Percentiles rank a stretch among this genome's conserved stretches.
These are phyloP conservation scores for Coemansia sp. DNA, from an alignment of 192 early-diverging fungal genomes.

Conservation along the genomic window DNA sequence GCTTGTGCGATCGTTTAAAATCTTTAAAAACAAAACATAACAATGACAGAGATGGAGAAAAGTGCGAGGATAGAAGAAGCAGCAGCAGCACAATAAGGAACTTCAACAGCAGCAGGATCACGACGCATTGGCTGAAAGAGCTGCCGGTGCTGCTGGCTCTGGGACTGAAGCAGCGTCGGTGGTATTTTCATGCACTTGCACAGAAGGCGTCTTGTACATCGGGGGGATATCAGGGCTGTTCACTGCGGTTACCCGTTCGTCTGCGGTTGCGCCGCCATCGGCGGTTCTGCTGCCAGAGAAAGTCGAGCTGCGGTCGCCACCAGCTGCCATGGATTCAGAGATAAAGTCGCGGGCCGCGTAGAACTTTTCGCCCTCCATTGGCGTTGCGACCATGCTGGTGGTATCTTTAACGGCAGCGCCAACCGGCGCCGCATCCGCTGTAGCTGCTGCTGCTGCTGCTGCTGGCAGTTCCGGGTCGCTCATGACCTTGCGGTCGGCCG, in stretches of 20 bases:
- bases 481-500: background rate
- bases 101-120: background rate
- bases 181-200: background rate
- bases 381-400: background rate
- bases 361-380: slow-evolving; percentile 11
- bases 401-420: background rate
- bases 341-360: slow-evolving; percentile 14
- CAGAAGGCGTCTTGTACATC: background rate
- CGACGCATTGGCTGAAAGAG: background rate
- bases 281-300: background rate
- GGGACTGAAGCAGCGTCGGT: background rate
- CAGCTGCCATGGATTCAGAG: background rate
- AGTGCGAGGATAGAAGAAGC: background rate
- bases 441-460: slow-evolving; percentile 5
- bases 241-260: background rate
- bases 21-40: background rate
- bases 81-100: no score
- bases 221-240: background rate
- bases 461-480: background rate
- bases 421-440: background rate
- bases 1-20: no score
- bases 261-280: background rate
- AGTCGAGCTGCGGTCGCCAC: background rate
- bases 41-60: background rate
- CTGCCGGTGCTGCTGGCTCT: background rate